Evolutionary conservation across 2,329 filamentous ascomycete genomes (phyloP).

Genomic region (Rutstroemia sp.): DNA sequence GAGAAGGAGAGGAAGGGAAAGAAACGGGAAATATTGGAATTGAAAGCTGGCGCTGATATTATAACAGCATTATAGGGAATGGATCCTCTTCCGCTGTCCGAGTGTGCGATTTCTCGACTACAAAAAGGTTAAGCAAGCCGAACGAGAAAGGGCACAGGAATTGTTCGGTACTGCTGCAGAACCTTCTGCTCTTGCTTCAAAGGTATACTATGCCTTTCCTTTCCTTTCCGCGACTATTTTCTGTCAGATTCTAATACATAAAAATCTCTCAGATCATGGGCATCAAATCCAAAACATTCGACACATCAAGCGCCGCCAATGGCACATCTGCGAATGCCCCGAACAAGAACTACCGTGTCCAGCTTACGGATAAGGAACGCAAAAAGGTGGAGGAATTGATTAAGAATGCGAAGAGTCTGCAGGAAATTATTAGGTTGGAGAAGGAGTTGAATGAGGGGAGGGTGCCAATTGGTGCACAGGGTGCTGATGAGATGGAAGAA

Average conservation of each 20-base stretch:
- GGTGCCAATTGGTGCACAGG: slow-evolving; percentile 62
- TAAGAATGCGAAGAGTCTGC: slow-evolving; percentile 77
- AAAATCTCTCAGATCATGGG: slow-evolving; percentile 62
- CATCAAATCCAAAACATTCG: slow-evolving; percentile 71
- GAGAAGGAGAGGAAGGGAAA: background rate
- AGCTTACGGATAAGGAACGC: slow-evolving; percentile 83
- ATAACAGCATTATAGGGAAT: slow-evolving; percentile 78
- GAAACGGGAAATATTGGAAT: background rate
- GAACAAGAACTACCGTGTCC: slow-evolving; percentile 67
- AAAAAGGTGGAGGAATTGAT: slow-evolving; percentile 81
- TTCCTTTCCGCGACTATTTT: background rate
- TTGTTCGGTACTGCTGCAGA: slow-evolving; percentile 75
- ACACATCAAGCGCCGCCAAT: slow-evolving; percentile 36
- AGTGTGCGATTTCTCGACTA: slow-evolving; percentile 87
- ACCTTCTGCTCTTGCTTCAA: slow-evolving; percentile 72
- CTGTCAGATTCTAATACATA: background rate
- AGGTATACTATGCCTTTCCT: slow-evolving; percentile 38
- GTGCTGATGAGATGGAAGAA: slow-evolving; percentile 54
- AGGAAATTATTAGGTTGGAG: slow-evolving; percentile 85
- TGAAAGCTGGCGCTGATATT: slow-evolving; percentile 9
- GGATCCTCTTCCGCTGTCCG: slow-evolving; percentile 82
- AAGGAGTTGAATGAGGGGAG: slow-evolving; percentile 86
- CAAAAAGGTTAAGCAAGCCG: slow-evolving; percentile 79
- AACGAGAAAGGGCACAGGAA: slow-evolving; percentile 67
- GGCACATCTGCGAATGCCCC: slow-evolving; percentile 37